Percentiles rank a stretch among this genome's conserved stretches.
These are phyloP conservation scores for Neonectria faginata DNA, from an alignment of 2,329 filamentous ascomycete genomes.

Conservation along the genomic window DNA sequence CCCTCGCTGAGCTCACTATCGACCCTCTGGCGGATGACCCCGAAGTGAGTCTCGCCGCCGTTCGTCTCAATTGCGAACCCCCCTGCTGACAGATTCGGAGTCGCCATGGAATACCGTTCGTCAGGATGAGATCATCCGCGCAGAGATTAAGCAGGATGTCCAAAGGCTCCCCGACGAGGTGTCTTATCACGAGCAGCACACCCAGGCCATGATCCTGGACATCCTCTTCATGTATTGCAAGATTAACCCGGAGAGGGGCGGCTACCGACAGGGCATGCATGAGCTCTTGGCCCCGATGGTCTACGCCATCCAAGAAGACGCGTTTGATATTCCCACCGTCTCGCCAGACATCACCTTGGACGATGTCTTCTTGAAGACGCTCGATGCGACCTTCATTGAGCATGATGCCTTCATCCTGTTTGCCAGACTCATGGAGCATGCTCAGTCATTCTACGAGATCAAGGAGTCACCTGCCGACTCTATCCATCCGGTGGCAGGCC, in stretches of 20 bases:
- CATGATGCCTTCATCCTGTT: conserved; percentile 93
- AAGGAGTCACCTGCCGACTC: conserved; percentile 34
- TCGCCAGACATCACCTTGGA: conserved; percentile 55
- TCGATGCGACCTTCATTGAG: conserved; percentile 82
- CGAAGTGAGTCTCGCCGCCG: conserved; percentile 54
- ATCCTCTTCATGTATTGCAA: conserved; percentile 96
- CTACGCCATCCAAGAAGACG: conserved; percentile 85
- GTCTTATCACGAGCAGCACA: conserved; percentile 84
- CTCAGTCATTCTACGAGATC: conserved; percentile 88
- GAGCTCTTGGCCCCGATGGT: conserved; percentile 91
- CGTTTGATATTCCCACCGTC: conserved; percentile 66
- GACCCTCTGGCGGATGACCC: conserved; percentile 90
- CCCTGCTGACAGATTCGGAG: conserved; percentile 56
- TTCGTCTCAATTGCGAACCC: not conserved
- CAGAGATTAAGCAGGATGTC: conserved; percentile 95
- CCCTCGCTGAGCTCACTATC: conserved; percentile 74
- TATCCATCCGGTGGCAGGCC: conserved; percentile 28
- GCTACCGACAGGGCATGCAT: conserved; percentile 99
- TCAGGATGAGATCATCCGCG: conserved; percentile 83
- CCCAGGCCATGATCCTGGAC: conserved; percentile 86
- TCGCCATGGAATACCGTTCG: conserved; percentile 92
- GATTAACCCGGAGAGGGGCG: conserved; percentile 84
- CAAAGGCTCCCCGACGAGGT: conserved; percentile 91
- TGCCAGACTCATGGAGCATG: conserved; percentile 86
- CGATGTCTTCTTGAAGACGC: conserved; percentile 69